Percentiles rank a stretch among this genome's conserved stretches.
These are phyloP conservation scores for Niebla homalea DNA, from an alignment of 495 filamentous ascomycete species.

Conservation along the genomic window DNA sequence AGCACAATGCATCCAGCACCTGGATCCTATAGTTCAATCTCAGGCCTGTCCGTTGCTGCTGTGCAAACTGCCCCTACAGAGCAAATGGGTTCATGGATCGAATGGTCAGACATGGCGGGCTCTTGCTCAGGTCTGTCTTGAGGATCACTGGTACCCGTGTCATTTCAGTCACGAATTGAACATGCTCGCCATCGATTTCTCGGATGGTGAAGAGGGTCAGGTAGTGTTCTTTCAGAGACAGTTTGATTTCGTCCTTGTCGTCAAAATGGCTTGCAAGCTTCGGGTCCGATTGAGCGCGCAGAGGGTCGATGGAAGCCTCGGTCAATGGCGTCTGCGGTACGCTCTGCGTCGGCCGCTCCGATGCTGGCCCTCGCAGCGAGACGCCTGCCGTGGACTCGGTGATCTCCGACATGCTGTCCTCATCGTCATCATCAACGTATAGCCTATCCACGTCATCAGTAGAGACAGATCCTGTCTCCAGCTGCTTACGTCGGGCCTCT, in stretches of 20 bases:
- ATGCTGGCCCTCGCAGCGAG: conserved; percentile 46
- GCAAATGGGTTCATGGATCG: conserved; percentile 95
- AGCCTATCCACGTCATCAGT: conserved; percentile 83
- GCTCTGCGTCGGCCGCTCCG: conserved; percentile 83
- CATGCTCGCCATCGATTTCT: conserved; percentile 89
- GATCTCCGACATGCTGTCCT: conserved; percentile 74
- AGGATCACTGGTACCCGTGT: conserved; percentile 88
- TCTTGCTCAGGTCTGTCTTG: conserved; percentile 97
- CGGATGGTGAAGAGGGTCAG: conserved; percentile 75
- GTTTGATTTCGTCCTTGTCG: conserved; percentile 57
- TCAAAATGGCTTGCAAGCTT: conserved; percentile 66
- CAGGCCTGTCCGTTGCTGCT: background rate
- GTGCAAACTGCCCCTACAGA: conserved; percentile 34
- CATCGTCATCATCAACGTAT: conserved; percentile 79
- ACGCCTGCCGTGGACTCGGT: conserved; percentile 77
- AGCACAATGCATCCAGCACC: background rate
- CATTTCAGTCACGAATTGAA: conserved; percentile 97
- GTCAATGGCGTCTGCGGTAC: conserved; percentile 85
- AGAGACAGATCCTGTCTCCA: conserved; percentile 81
- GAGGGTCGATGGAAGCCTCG: conserved; percentile 56
- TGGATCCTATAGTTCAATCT: background rate
- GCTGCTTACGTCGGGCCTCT: conserved; percentile 78
- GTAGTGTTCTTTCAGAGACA: conserved; percentile 94
- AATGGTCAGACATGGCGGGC: conserved; percentile 97
- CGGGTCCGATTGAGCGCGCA: conserved; percentile 83